A percentile compares a stretch with the other conserved stretches of the same genome.
Conservation (phyloP, 495 filamentous ascomycete species). For the Annulohypoxylon stygium region DNA sequence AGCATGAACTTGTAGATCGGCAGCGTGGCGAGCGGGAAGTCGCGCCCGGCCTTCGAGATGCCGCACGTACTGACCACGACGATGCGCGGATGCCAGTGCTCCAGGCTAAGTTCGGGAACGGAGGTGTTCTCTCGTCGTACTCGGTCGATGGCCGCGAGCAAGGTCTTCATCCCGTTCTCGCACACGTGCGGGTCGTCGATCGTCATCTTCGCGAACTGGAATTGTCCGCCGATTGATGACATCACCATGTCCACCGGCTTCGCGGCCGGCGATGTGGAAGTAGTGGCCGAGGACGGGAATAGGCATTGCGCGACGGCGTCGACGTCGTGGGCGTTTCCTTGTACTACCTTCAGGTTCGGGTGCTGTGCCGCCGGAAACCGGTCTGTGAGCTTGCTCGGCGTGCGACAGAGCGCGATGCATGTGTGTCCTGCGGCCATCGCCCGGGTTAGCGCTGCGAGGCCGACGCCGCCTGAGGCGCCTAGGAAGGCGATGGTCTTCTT, state of each 20-base stretch:
- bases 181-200: slow-evolving; percentile 72
- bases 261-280: neutral
- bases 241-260: slow-evolving; percentile 58
- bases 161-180: slow-evolving; percentile 59
- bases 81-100: slow-evolving; percentile 56
- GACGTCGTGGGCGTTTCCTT: slow-evolving; percentile 66
- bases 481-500: slow-evolving; percentile 66
- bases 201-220: slow-evolving; percentile 46
- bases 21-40: slow-evolving; percentile 64
- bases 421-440: slow-evolving; percentile 65
- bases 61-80: slow-evolving; percentile 68
- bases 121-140: slow-evolving; percentile 8
- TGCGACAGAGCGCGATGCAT: slow-evolving; percentile 70
- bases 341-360: slow-evolving; percentile 61
- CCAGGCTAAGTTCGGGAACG: neutral
- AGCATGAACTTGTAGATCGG: slow-evolving; percentile 68
- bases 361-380: slow-evolving; percentile 54
- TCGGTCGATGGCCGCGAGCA: slow-evolving; percentile 60
- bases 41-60: slow-evolving; percentile 58
- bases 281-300: neutral
- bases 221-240: slow-evolving; percentile 62
- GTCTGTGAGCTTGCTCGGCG: slow-evolving; percentile 70
- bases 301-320: slow-evolving; percentile 56
- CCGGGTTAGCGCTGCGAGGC: slow-evolving; percentile 60
- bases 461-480: slow-evolving; percentile 68